Evolutionary conservation across 768 basidiomycete species (phyloP).

Genomic region (Coprinellus micaceus): DNA sequence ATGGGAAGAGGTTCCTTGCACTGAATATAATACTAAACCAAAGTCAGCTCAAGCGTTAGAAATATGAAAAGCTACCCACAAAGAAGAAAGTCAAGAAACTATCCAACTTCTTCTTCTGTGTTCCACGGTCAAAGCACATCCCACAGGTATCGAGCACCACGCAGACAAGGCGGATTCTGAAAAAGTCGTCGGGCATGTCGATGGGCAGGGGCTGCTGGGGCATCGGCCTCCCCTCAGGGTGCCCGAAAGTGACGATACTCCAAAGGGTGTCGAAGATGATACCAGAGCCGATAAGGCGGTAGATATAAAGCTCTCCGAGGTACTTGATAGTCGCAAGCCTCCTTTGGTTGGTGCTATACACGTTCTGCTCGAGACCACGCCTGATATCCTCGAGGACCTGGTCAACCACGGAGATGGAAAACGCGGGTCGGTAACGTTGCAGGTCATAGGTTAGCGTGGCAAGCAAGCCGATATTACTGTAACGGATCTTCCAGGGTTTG

Average conservation of each 20-base stretch:
- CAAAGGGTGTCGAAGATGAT: conserved; percentile 93
- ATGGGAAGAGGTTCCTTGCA: conserved; percentile 89
- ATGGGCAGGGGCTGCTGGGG: conserved; percentile 71
- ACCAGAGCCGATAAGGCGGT: conserved; percentile 82
- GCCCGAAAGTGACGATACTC: conserved; percentile 93
- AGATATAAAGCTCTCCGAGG: conserved; percentile 96
- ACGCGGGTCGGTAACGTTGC: conserved; percentile 88
- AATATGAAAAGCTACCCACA: conserved; percentile 37
- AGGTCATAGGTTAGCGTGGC: conserved; percentile 96
- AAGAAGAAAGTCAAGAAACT: conserved; percentile 92
- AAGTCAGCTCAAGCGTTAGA: background rate
- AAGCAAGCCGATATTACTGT: conserved; percentile 79
- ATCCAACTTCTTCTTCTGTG: conserved; percentile 89
- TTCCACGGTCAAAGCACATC: conserved; percentile 95
- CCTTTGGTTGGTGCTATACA: conserved; percentile 93
- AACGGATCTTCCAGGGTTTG: conserved; percentile 98
- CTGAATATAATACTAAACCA: conserved; percentile 69
- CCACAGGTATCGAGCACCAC: conserved; percentile 93
- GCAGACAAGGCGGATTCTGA: conserved; percentile 88
- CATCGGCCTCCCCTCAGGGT: conserved; percentile 77
- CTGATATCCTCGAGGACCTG: conserved; percentile 93
- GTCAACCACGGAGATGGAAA: conserved; percentile 85
- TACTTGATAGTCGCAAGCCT: conserved; percentile 91
- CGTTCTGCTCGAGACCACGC: conserved; percentile 86
- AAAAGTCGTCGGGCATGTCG: conserved; percentile 95